Base-by-base conservation (phyloP, 225 moss, liverwort and hornwort genomes). In the Sphagnum tenellum region DNA sequence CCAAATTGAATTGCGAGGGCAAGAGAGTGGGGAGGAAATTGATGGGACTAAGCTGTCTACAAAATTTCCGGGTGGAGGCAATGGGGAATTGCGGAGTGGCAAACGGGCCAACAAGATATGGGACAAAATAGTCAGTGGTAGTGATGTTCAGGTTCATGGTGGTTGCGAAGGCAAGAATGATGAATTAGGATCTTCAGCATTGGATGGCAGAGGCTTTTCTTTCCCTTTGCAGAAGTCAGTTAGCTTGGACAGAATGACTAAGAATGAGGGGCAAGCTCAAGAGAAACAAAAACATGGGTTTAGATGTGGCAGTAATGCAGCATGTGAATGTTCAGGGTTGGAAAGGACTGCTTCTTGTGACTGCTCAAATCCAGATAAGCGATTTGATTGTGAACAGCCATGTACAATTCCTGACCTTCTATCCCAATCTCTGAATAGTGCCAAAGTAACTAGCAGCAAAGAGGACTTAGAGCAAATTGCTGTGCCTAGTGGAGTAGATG, bases 21-120 rank as follows among this genome's bases (percentile, higher is more conserved):
- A 69, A 64, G 85, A 85, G 47, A 86, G 83, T 71, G 88, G 83
- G 50, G 88, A 88, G 54, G 88, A 87, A 67, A 75, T 61, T 3
- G 90, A 89, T 59, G 73, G 68, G 44, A 75, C 64, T 11, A 81
- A 77, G 61, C 63, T 70, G 4, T 68, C 68, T 56, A 65, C 65
- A 3, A 72, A 66, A 58, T 63, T 76, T 45, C 65, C 66, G 50
- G 73, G 76, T 11, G 63, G 71, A 3, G 70, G 79, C 64, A 84
- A 78, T 69, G 81, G 80, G 70, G 84, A 86, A 57, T 71, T 74
- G 44, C 89, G 89, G 5, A 81, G 66, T 70, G 80, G 88, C 64
- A 86, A 87, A 69, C 71, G 80, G 29, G 88, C 87, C 44, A 90
- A 91, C 74, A 93, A 93, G 70, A 91, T 91, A 44, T 93, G 86